Evolutionary conservation across 2,329 filamentous ascomycete species (phyloP).

Genomic region (Rhinocladiella similis): DNA sequence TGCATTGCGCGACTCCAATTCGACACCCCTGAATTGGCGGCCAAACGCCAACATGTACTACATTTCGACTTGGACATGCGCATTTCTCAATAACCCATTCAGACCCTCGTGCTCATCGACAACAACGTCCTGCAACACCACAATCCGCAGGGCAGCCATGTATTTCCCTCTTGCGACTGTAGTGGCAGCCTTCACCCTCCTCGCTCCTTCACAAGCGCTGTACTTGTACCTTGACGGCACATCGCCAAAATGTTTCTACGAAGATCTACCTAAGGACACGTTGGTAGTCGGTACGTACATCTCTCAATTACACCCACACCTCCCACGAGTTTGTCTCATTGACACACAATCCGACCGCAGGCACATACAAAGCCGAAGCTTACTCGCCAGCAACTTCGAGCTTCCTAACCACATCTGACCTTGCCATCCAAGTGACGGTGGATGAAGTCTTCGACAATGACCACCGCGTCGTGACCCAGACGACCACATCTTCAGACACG

Average conservation of each 20-base stretch:
- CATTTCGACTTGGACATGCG: neutral
- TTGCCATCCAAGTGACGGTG: slow-evolving; percentile 87
- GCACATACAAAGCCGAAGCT: slow-evolving; percentile 84
- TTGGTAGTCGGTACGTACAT: slow-evolving; percentile 74
- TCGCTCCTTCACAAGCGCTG: slow-evolving; percentile 72
- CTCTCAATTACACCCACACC: no score
- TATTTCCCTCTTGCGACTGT: slow-evolving; percentile 17
- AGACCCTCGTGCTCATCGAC: neutral
- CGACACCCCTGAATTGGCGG: neutral
- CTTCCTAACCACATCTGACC: slow-evolving; percentile 72
- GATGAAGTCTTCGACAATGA: slow-evolving; percentile 97
- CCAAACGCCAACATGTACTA: neutral
- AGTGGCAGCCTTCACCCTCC: slow-evolving; percentile 32
- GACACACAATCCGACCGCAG: slow-evolving; percentile 37
- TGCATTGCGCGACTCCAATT: neutral
- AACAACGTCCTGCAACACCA: neutral
- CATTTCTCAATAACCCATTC: neutral
- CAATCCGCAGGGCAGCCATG: slow-evolving; percentile 15
- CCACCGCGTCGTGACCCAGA: slow-evolving; percentile 75
- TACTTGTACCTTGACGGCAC: slow-evolving; percentile 94
- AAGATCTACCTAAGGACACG: slow-evolving; percentile 96
- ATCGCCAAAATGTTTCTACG: slow-evolving; percentile 92
- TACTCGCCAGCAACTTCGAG: slow-evolving; percentile 68
- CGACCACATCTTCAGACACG: slow-evolving; percentile 71
- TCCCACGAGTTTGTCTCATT: neutral